A percentile compares a stretch with the other conserved stretches of the same genome.
Conservation (phyloP, 352 stramenopile genomes). For the Pilasporangium apinafurcum region DNA sequence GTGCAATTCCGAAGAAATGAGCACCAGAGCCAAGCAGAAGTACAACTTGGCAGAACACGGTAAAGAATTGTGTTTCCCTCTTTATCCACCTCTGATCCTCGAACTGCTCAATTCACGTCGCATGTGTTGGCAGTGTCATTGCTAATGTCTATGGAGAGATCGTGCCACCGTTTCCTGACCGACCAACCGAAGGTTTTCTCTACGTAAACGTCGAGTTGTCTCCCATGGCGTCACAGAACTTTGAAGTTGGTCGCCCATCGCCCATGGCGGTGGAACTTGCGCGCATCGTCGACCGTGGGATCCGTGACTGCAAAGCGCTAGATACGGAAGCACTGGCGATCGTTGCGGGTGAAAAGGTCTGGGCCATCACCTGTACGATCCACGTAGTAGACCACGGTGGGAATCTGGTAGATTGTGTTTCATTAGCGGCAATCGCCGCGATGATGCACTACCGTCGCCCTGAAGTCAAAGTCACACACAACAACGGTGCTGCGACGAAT, state of each 20-base stretch:
- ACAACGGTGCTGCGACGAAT: constrained; percentile 41
- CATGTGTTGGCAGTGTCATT: constrained; percentile 50
- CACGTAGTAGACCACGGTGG: constrained; percentile 90
- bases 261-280: constrained; percentile 73
- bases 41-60: constrained; percentile 73
- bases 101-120: too few relatives aligned
- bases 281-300: constrained; percentile 87
- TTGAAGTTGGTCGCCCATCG: constrained; percentile 49
- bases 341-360: constrained; percentile 90
- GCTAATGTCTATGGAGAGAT: constrained; percentile 82
- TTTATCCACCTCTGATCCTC: not conserved
- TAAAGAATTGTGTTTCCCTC: constrained; percentile 22
- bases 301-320: constrained; percentile 88
- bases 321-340: constrained; percentile 94
- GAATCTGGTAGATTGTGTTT: constrained; percentile 89
- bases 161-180: constrained; percentile 79
- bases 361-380: constrained; percentile 89
- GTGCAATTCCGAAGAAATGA: constrained; percentile 80
- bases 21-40: constrained; percentile 67
- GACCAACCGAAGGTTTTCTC: constrained; percentile 83
- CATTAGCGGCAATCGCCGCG: constrained; percentile 90
- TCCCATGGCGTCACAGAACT: constrained; percentile 76
- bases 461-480: constrained; percentile 70
- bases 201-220: constrained; percentile 83
- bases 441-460: constrained; percentile 92